Evolutionary conservation across 768 basidiomycete species (phyloP).

Genomic region (Mycena vulgaris): DNA sequence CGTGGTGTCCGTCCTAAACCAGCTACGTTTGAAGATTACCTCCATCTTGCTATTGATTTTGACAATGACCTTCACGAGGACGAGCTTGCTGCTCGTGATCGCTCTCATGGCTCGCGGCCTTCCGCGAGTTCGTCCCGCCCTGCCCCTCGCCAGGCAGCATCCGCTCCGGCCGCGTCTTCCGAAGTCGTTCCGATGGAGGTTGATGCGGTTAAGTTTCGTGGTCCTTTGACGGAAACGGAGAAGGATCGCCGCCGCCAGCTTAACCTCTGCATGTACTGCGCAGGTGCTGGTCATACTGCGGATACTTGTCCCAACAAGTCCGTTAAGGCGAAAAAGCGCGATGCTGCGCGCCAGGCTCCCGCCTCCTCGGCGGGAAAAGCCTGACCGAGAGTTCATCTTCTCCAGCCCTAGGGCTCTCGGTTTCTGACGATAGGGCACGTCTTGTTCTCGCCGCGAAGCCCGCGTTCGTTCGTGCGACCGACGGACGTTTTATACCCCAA

Average conservation of each 20-base stretch:
- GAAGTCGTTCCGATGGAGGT: slow-evolving; percentile 25
- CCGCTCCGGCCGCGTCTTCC: slow-evolving; percentile 3
- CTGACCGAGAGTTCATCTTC: too few relatives aligned
- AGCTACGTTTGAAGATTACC: slow-evolving; percentile 2
- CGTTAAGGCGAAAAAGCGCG: slow-evolving; percentile 5
- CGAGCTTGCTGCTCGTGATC: neutral
- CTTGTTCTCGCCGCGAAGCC: too few relatives aligned
- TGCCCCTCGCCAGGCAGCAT: neutral
- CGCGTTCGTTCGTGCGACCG: slow-evolving; percentile 26
- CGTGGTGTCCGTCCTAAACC: neutral
- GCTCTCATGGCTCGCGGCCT: neutral
- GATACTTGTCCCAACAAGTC: too few relatives aligned
- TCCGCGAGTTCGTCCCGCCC: slow-evolving; percentile 3
- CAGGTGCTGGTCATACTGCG: too few relatives aligned
- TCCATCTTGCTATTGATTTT: slow-evolving; percentile 3
- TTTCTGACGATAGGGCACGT: too few relatives aligned
- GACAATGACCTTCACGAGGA: slow-evolving; percentile 17
- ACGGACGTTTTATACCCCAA: slow-evolving; percentile 22
- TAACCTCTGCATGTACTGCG: too few relatives aligned
- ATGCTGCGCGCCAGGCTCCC: slow-evolving; percentile 13
- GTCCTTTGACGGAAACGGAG: slow-evolving; percentile 9
- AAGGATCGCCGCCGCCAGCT: slow-evolving; percentile 21
- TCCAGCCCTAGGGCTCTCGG: too few relatives aligned
- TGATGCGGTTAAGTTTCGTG: slow-evolving; percentile 9
- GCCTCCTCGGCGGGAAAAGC: too few relatives aligned